Evolutionary conservation across 768 basidiomycete genomes (phyloP), one percentile per base, ranked within the genome.

Genomic region (Suillus occidentalis): DNA sequence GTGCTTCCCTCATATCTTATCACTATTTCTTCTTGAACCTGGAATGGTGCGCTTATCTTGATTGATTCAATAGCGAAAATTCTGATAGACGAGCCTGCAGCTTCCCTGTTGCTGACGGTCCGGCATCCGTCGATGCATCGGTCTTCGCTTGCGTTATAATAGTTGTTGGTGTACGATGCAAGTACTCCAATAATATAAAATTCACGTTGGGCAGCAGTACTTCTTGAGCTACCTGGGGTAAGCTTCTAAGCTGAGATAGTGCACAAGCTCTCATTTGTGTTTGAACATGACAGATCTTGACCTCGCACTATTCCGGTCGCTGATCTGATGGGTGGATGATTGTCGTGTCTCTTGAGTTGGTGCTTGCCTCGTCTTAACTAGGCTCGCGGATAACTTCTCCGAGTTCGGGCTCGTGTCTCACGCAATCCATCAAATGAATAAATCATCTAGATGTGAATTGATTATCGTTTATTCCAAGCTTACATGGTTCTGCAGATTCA

Each of bases 41-140:
- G 57, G 57, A 59, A 59, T 59, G 58, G 58, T 59, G 40, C 10
- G 58, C 40, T 59, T 40, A 59, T 59, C 40, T 43, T 42, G 58
- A 59, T 59, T 42, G 40, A 42, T 59, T 59, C 16, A 16, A 58
- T 40, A 6, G 57, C 5, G 6, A 25, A 20, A 52, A 59, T 40
- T 40, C 25, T 59, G 28, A 40, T 58, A 58, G 14, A 40, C 28
- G 57, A 40, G 1, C 9, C 25, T 28, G 6, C 18, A 59, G 58
- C 20, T 58, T 42, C 39, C 57, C 14, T 58, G 37, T 40, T 25
- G 16, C n/a, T 40, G 40, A 59, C 57, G 37, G 40, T 7, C 40
- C 39, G 25, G 16, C 18, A 42, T 42, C 58, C 39, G 22, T 53
- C 4, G 18, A 53, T 53, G 18, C 9, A 28, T 53, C 16, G n/a